Base-by-base conservation (phyloP, 2,329 filamentous ascomycete species). In the Trichoderma sp. region DNA sequence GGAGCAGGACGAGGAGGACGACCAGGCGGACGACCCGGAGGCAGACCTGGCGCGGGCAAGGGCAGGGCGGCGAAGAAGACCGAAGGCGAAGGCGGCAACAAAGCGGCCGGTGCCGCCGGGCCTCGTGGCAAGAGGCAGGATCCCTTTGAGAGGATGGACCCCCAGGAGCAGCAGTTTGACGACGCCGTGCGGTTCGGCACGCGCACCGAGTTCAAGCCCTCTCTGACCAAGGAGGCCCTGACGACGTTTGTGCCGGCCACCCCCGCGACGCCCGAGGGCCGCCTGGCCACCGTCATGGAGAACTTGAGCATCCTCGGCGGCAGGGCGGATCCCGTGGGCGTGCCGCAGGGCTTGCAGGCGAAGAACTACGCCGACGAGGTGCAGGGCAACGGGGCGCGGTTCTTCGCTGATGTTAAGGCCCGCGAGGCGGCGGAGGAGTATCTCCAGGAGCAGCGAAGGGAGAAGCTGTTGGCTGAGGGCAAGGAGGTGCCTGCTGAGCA, bases 291-390 rank as follows among this genome's bases (percentile, higher is more conserved):
- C 17, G 79, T 83, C 43, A 72, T 83, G 71, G 76, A 79, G 72
- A 82, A 78, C 67, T 78, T 84, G 64, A 79, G 78, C 59, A 74
- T 78, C 7, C 75, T 84, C 20, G 80, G 78, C 55, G 80, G 78
- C 53, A 77, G 78, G n/a, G 79, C 79, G 11, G 81, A 82, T 50
- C 77, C 76, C 47, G 75, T 82, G 53, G 80, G 79, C 68, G 73
- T 75, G 53, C 76, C 79, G 61, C 76, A 78, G 73, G 72, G 74
- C 5, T 74, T 81, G 71, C 77, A 79, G 71, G 72, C 78, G n/a
- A 74, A 75, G 15, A 75, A 77, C 74, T 77, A 78, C 68, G 81
- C 78, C 12, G 76, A 76, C 57, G 79, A 81, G 68, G 75, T 80
- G 39, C 75, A 78, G 68, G 68, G 57, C 68, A 62, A 68, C 9